Base-by-base conservation (phyloP, 1,139 yeast genomes). In the Pneumocystis wakefieldiae region DNA sequence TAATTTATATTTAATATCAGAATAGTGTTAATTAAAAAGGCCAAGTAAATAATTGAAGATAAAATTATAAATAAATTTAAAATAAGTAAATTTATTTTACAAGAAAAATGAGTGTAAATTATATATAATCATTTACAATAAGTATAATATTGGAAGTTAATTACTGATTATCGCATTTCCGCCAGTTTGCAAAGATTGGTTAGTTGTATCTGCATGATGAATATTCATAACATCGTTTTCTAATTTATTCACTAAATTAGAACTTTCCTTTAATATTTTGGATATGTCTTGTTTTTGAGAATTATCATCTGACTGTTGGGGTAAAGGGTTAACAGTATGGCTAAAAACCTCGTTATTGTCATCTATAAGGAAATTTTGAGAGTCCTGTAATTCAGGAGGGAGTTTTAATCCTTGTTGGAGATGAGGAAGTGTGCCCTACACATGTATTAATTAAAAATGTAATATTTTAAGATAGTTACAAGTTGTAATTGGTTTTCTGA, bases 281-380 rank as follows among this genome's bases (percentile, higher is more conserved):
- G 55, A 24, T 24, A 48, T 24, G 12, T 48, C 55, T 24, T 48
- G 55, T 48, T 48, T 48, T 48, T 48, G 55, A 48, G 55, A 48
- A 48, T 24, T 48, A 24, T 24, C 55, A 24, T 24, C 32, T 48
- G n/a, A 48, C 19, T 48, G 55, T 24, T 48, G 32, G 19, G 55
- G 32, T 24, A 24, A 48, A 24, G 28, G 4, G 19, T 48, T 48
- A 24, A 69, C 67, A 14, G 60, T 64, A 60, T 69, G 71, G 60
- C 74, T 71, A 66, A 73, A 74, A 12, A 70, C 74, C 53, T 71
- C 73, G 35, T 71, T 72, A 63, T 74, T 72, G 62, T 74, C 75
- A 61, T 74, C 76, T 7, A 71, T 67, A 62, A 71, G 68, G 64
- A 70, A 73, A 59, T 68, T 69, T 35, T 70, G 69, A 61, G 72